Evolutionary conservation across 345 rosid species (phyloP), one percentile per base, ranked within the genome.

Genomic region (Schrenkiella parvula): DNA sequence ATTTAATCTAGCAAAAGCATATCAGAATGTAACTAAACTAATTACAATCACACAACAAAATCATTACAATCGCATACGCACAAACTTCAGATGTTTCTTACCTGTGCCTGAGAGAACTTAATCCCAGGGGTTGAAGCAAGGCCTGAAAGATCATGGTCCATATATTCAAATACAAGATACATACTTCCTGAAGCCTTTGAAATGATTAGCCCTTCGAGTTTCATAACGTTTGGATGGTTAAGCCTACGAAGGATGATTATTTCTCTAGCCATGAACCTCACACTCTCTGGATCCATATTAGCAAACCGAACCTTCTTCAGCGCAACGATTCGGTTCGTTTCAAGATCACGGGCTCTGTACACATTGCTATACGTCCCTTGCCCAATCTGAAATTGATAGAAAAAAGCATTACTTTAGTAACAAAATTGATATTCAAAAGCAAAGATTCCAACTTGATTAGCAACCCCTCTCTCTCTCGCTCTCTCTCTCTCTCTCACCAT

Each of bases 331-430:
- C 75, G 82, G 39, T 82, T 81, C 17, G 90, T 75, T 75, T 88
- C 88, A 23, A 85, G 84, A 75, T 88, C 92, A 61, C 87, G 82
- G n/a, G 92, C 90, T 80, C 80, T 81, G 71, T 88, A 88, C 57
- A 88, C 92, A 75, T 80, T 85, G 76, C 92, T 88, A 57, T 88
- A 88, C 58, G 92, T 88, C 78, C 92, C 92, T 81, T 88, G 92
- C 62, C 92, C 92, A 66, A 88, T 84, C 92, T 87, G 79, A 83
- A 84, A 58, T 13, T 1, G 0, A 14, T 6, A 15, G 6, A 53
- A 34, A 9, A 26, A 52, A 46, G 0, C 25, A 51, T 1, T 1
- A 52, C 47, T 10, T 15, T 15, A 53, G 0, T 1, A 53, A 41
- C 62, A 62, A 1, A n/a, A 41, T 8, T 38, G 15, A 73, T 14